These are phyloP conservation scores for Alternaria consortialis DNA, from an alignment of 2,329 filamentous ascomycete genomes.

Conservation along the genomic window DNA sequence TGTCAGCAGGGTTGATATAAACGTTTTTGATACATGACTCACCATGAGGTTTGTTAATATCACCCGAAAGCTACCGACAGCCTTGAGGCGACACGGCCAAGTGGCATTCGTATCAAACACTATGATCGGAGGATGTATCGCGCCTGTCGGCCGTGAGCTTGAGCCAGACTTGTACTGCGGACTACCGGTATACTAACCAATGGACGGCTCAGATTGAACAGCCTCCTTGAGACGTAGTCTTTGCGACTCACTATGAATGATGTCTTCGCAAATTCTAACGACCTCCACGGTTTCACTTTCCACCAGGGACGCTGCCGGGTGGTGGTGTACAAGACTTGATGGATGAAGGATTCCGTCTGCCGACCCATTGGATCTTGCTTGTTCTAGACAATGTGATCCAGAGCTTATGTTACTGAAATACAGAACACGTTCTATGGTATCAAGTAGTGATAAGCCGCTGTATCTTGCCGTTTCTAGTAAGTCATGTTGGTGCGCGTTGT, in stretches of 20 bases:
- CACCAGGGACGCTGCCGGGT: background rate
- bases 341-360: background rate
- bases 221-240: slow-evolving; percentile 10
- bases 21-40: background rate
- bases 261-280: slow-evolving; percentile 7
- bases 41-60: slow-evolving; percentile 13
- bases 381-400: background rate
- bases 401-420: slow-evolving; percentile 19
- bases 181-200: background rate
- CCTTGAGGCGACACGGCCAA: slow-evolving; percentile 5
- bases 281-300: background rate
- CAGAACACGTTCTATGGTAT: slow-evolving; percentile 15
- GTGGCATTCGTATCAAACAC: slow-evolving; percentile 10
- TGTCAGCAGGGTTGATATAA: background rate
- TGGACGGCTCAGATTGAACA: slow-evolving; percentile 3
- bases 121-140: slow-evolving; percentile 1
- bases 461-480: slow-evolving; percentile 12
- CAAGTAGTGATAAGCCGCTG: slow-evolving; percentile 11
- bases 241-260: slow-evolving; percentile 4
- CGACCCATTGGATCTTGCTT: slow-evolving; percentile 1
- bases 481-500: slow-evolving; percentile 10
- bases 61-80: slow-evolving; percentile 12
- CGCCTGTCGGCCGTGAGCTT: background rate
- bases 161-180: background rate
- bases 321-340: background rate